Evolutionary conservation across 192 early-diverging fungal species (phyloP).

Genomic region (Backusella westeae): DNA sequence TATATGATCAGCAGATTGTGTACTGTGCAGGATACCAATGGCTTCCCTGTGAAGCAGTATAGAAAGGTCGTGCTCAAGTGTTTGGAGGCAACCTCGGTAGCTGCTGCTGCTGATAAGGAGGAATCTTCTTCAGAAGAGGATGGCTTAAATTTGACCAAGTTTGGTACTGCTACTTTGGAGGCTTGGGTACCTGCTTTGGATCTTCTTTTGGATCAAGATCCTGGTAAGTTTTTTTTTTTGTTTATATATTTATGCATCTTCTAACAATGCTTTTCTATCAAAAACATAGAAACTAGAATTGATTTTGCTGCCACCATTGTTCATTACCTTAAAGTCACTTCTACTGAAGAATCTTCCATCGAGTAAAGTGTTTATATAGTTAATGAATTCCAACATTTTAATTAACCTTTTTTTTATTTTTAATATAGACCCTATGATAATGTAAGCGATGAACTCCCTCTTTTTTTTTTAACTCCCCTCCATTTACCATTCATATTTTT

Average conservation of each 20-base stretch:
- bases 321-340: conserved; percentile 34
- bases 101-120: conserved; percentile 39
- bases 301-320: conserved; percentile 39
- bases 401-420: background rate
- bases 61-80: conserved; percentile 44
- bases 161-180: conserved; percentile 3
- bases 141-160: background rate
- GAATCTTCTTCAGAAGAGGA: background rate
- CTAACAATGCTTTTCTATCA: background rate
- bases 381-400: background rate
- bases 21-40: conserved; percentile 19
- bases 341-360: conserved; percentile 21
- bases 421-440: background rate
- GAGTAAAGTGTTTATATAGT: background rate
- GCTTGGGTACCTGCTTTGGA: conserved; percentile 18
- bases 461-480: background rate
- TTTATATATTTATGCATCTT: conserved; percentile 11
- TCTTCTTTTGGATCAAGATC: conserved; percentile 4
- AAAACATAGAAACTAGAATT: conserved; percentile 28
- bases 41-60: conserved; percentile 36
- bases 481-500: background rate
- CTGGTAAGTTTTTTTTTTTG: background rate
- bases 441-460: background rate
- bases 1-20: conserved; percentile 46
- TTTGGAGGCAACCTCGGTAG: conserved; percentile 33